Base-by-base conservation (phyloP, 2,329 filamentous ascomycete genomes). In the Cladorrhinum sp. region DNA sequence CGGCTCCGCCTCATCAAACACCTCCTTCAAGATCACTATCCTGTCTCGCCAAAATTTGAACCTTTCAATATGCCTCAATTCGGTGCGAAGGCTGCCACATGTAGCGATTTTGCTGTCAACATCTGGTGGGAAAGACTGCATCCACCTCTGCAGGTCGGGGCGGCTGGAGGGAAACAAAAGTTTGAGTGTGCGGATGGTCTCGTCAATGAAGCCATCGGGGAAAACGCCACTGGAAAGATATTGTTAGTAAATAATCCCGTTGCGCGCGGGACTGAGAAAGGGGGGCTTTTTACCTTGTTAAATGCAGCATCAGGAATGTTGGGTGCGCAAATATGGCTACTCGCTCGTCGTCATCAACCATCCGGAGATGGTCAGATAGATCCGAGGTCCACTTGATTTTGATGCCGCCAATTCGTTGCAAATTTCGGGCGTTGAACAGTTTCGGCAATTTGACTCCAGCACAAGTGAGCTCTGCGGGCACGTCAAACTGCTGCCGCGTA, bases 21-120 rank as follows among this genome's bases (percentile, higher is more conserved):
- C 69, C 56, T 79, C 72, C 66, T 79, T 78, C 2, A 81, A 62
- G 1, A 75, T 73, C 1, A 77, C 70, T 0, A 81, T 65, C 0
- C 75, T 72, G 46, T 81, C 76, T 24, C 72, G 71, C 78, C 78
- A 81, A 65, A 73, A 76, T 0, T 52, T 58, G 58, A 78, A 77
- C 1, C 65, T 65, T 16, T 72, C 70, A 6, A 76, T 28, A 20
- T 30, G 46, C 2, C 20, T 48, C 50, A 12, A n/a, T 28, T 50
- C 9, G 36, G n/a, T 26, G 18, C 20, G 18, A 18, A 53, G 26
- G 3, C 39, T 56, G 55, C 56, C 16, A n/a, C 7, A 49, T 24
- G 16, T 51, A n/a, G n/a, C 42, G 33, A 33, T 42, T n/a, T n/a
- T 14, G 6, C 16, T 42, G 14, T n/a, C 36, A 3, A 42, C 10